phyloP scores from a whole-genome alignment of 495 filamentous ascomycete genomes.

The Penicillium mononematosum region DNA sequence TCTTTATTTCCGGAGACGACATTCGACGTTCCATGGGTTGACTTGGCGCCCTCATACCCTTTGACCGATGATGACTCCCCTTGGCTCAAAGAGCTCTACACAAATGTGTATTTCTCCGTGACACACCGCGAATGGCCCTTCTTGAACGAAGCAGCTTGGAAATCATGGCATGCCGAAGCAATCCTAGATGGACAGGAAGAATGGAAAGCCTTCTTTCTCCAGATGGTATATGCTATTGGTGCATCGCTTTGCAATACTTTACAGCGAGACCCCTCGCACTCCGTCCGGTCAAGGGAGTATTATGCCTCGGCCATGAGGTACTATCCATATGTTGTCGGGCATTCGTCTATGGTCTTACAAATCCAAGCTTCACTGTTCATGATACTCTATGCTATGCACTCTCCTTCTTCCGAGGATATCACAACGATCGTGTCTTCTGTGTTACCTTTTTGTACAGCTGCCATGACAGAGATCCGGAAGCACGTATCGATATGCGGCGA shows the following conservation, averaged over 20 bases:
- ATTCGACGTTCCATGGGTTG: slow-evolving; percentile 21
- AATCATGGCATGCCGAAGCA: slow-evolving; percentile 26
- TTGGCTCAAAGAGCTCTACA: slow-evolving; percentile 33
- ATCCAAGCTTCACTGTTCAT: slow-evolving; percentile 36
- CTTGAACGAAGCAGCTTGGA: slow-evolving; percentile 28
- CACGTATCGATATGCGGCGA: slow-evolving; percentile 13
- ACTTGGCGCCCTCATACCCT: slow-evolving; percentile 14
- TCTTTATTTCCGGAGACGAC: slow-evolving; percentile 12
- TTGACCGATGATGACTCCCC: slow-evolving; percentile 14
- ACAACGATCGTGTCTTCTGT: slow-evolving; percentile 32
- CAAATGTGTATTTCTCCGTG: slow-evolving; percentile 35
- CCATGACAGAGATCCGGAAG: slow-evolving; percentile 33
- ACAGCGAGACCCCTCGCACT: slow-evolving; percentile 26
- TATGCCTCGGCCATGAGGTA: slow-evolving; percentile 32
- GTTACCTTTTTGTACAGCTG: slow-evolving; percentile 33
- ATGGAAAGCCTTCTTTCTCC: slow-evolving; percentile 33
- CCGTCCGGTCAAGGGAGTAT: slow-evolving; percentile 26
- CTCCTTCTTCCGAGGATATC: slow-evolving; percentile 36
- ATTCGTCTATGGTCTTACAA: slow-evolving; percentile 32
- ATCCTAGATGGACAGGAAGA: slow-evolving; percentile 19
- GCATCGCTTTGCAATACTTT: slow-evolving; percentile 30
- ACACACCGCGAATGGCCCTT: slow-evolving; percentile 38
- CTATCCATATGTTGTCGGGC: slow-evolving; percentile 31
- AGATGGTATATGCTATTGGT: slow-evolving; percentile 37
- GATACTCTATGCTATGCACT: slow-evolving; percentile 37